Evolutionary conservation across 1,284 basidiomycete species (phyloP), one percentile per base, ranked within the genome.

Genomic region (Dichomitus squalens): DNA sequence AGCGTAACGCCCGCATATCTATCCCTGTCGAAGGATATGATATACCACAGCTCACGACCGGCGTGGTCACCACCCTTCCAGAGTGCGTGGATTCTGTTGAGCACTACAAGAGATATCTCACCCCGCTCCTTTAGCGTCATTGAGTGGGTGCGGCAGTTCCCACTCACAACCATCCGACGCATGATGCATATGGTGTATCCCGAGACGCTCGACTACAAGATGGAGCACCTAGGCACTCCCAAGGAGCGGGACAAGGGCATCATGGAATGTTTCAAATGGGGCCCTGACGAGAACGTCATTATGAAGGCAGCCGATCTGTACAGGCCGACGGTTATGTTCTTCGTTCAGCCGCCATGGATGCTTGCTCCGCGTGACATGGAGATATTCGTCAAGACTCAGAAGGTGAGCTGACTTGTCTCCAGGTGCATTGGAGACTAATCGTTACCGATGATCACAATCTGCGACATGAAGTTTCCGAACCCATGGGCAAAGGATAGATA

Each of bases 341-440:
- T 85, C 43, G 76, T 85, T 49, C 83, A 88, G 67, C 81, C 87
- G 4, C 87, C 88, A 1, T 90, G 86, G 85, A 73, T 84, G 36
- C 70, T 88, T 34, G 79, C 84, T 4, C 64, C 70, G 18, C 70
- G 74, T 40, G 87, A 90, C 63, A 67, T 91, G 27, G 72, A 79
- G 48, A 74, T 79, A 54, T 88, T 90, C 65, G 68, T 76, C 14
- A 68, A 68, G 31, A 80, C 78, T 55, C 72, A 71, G 57, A 73
- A 75, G 58, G 87, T 87, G 55, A 44, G 77, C 64, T 12, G n/a
- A n/a, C n/a, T n/a, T n/a, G n/a, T n/a, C n/a, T n/a, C n/a, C n/a
- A n/a, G n/a, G n/a, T n/a, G n/a, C n/a, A 29, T 29, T 14, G 20
- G 16, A 27, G 3, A 14, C 43, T 20, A 7, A 46, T 25, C 7